These are phyloP conservation scores for Phytophthora tentaculata DNA, from an alignment of 352 stramenopile species.

Conservation along the genomic window DNA sequence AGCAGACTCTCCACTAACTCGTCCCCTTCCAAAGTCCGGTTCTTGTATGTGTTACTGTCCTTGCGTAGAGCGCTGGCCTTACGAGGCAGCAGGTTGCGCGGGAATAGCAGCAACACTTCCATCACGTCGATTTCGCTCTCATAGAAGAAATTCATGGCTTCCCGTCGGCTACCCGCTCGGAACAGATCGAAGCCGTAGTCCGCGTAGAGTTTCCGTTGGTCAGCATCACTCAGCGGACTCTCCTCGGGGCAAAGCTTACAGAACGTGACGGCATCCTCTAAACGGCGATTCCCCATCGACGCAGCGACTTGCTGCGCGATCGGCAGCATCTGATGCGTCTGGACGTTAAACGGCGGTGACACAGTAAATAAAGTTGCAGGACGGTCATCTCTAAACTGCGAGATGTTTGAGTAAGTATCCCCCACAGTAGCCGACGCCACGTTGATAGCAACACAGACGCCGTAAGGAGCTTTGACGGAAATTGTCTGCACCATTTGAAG, in stretches of 20 bases:
- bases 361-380: conserved; percentile 52
- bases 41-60: conserved; percentile 34
- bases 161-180: conserved; percentile 19
- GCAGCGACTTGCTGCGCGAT: conserved; percentile 60
- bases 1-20: conserved; percentile 60
- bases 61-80: conserved; percentile 41
- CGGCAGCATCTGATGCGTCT: conserved; percentile 61
- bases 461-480: conserved; percentile 58
- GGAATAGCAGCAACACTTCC: conserved; percentile 74
- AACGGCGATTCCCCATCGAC: conserved; percentile 35
- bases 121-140: conserved; percentile 55
- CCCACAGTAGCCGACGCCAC: conserved; percentile 24
- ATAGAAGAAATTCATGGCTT: conserved; percentile 71
- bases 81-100: conserved; percentile 71
- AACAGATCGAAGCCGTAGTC: conserved; percentile 73
- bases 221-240: conserved; percentile 55
- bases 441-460: conserved; percentile 36
- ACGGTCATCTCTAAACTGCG: conserved; percentile 24
- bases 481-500: conserved; percentile 63
- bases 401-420: not conserved
- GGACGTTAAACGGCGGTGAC: conserved; percentile 50
- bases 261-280: conserved; percentile 71
- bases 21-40: conserved; percentile 42
- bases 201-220: conserved; percentile 58
- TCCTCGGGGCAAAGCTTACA: conserved; percentile 76